phyloP scores from a whole-genome alignment of 345 rosid species.

The Carallia brachiata region DNA sequence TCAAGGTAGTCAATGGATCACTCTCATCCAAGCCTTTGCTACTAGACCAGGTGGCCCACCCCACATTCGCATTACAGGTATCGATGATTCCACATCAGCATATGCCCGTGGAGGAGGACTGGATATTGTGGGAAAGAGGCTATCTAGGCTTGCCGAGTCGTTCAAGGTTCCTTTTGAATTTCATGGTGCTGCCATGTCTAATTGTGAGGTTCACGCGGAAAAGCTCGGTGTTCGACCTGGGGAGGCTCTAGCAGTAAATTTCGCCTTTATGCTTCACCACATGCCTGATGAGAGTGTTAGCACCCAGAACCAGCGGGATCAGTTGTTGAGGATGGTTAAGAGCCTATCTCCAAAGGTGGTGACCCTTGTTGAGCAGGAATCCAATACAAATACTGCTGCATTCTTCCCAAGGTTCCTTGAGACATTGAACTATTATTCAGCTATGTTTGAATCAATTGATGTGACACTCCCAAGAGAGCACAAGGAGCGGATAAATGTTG shows the following conservation, averaged over 20 bases:
- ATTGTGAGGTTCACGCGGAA: conserved; percentile 44
- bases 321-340: conserved; percentile 66
- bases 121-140: conserved; percentile 57
- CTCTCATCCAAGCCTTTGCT: conserved; percentile 91
- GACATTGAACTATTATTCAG: conserved; percentile 66
- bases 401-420: conserved; percentile 78
- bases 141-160: conserved; percentile 56
- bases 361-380: conserved; percentile 91
- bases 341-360: conserved; percentile 77
- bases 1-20: conserved; percentile 88
- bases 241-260: conserved; percentile 84
- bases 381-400: conserved; percentile 84
- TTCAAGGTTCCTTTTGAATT: conserved; percentile 85
- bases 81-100: conserved; percentile 71
- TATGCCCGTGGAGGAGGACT: conserved; percentile 85
- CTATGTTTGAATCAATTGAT: conserved; percentile 91
- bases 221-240: conserved; percentile 47
- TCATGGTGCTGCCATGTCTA: conserved; percentile 53
- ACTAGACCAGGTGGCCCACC: conserved; percentile 92
- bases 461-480: conserved; percentile 64
- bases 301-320: conserved; percentile 70
- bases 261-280: conserved; percentile 80
- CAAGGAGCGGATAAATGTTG: conserved; percentile 76
- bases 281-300: conserved; percentile 91
- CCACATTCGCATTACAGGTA: conserved; percentile 70